Percentiles rank a stretch among this genome's conserved stretches.
phyloP scores from a whole-genome alignment of 2,329 filamentous ascomycete species.

The Talaromyces sp. region DNA sequence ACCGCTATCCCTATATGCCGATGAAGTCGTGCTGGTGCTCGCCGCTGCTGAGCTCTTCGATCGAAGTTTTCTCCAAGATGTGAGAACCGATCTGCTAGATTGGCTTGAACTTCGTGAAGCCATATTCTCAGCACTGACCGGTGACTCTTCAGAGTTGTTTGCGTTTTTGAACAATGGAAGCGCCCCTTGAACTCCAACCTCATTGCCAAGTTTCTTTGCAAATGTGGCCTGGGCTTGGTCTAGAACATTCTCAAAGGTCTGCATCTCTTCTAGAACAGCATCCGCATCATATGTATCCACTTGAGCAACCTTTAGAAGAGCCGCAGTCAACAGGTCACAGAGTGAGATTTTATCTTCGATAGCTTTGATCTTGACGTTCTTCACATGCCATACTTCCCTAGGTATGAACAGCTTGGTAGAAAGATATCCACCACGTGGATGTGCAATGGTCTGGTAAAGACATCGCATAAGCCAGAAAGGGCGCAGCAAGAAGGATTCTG shows the following conservation, averaged over 20 bases:
- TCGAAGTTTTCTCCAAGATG: slow-evolving; percentile 85
- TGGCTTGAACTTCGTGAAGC: slow-evolving; percentile 56
- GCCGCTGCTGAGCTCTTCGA: slow-evolving; percentile 74
- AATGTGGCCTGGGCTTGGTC: slow-evolving; percentile 79
- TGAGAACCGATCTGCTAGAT: slow-evolving; percentile 72
- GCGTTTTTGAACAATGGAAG: slow-evolving; percentile 70
- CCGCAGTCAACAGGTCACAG: slow-evolving; percentile 87
- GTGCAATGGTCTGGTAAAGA: slow-evolving; percentile 85
- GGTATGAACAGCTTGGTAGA: slow-evolving; percentile 91
- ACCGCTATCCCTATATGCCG: slow-evolving; percentile 44
- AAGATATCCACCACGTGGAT: slow-evolving; percentile 87
- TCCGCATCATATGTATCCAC: slow-evolving; percentile 91
- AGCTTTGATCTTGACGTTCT: slow-evolving; percentile 86
- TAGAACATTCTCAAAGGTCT: slow-evolving; percentile 77
- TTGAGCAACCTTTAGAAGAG: slow-evolving; percentile 74
- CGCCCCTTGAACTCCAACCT: slow-evolving; percentile 79
- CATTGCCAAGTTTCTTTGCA: slow-evolving; percentile 82
- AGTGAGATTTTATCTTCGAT: slow-evolving; percentile 91
- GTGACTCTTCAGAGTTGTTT: slow-evolving; percentile 49
- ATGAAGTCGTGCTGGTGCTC: slow-evolving; percentile 22
- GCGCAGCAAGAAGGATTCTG: slow-evolving; percentile 80
- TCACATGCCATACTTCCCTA: slow-evolving; percentile 88
- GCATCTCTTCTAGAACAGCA: slow-evolving; percentile 90
- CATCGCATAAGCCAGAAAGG: slow-evolving; percentile 98
- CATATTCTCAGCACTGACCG: slow-evolving; percentile 37